Evolutionary conservation across 2,329 filamentous ascomycete genomes (phyloP), one percentile per base, ranked within the genome.

Genomic region (Aspergillus ustus): DNA sequence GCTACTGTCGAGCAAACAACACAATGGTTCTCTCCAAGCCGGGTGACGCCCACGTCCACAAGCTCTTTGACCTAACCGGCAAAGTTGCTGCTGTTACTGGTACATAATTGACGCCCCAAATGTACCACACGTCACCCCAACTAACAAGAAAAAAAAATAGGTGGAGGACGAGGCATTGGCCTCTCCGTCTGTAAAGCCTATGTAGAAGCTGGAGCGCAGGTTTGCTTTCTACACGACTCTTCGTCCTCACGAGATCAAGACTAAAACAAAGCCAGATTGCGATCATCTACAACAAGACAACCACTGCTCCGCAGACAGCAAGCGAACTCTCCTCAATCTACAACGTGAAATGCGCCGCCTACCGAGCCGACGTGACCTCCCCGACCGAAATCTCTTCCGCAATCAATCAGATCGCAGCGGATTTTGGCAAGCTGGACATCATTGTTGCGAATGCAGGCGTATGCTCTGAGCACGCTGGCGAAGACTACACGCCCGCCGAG

Each of bases 401-500:
- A 2, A 67, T 82, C 3, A 63, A 76, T 4, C 62, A 74, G 29
- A 73, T 80, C 15, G 70, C 68, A 2, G 62, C 67, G 7, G 77
- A 80, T 45, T 82, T 82, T 66, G 80, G 79, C 15, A 73, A 74
- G 34, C 73, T 83, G 9, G 77, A 81, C 57, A 78, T 83, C 56
- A 72, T 83, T 43, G 74, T 83, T 34, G 81, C 77, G 19, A 83
- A 82, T 67, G 79, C 81, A 0, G 81, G 81, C 1, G 57, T 66
- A 19, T 50, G 52, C 1, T 57, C 63, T 2, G 71, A 72, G 5
- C 67, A 75, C 58, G 67, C 77, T 0, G 77, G 75, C 13, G 73
- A 77, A 8, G 73, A 80, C 17, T 80, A 78, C 61, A 77, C 76
- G 0, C 52, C 72, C 4, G 71, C 74, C 17, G 72, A 79, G 61